Evolutionary conservation across 768 basidiomycete species (phyloP).

Genomic region (Mycena vulgaris): DNA sequence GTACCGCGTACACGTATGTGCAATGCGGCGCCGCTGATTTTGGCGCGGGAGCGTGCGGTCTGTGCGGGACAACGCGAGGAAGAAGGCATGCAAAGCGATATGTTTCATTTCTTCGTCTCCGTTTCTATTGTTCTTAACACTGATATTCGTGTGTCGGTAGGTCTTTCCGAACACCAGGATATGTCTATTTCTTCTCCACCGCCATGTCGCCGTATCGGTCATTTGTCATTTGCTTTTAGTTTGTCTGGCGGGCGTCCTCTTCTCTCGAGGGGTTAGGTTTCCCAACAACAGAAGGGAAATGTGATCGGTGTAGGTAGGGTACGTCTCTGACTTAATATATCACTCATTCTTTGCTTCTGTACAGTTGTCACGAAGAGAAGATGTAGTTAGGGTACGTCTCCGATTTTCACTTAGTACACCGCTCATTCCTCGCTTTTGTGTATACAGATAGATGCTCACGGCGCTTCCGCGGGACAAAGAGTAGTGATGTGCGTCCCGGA

Average conservation of each 20-base stretch:
- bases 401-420: background rate
- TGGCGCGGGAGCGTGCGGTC: background rate
- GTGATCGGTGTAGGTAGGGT: too few relatives aligned
- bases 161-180: background rate
- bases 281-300: background rate
- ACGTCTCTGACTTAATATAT: too few relatives aligned
- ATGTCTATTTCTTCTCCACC: constrained; percentile 5
- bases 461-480: background rate
- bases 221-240: constrained; percentile 4
- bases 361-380: too few relatives aligned
- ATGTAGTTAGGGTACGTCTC: background rate
- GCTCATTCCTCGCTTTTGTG: constrained; percentile 5
- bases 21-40: constrained; percentile 1
- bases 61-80: constrained; percentile 3
- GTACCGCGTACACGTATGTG: constrained; percentile 4
- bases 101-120: constrained; percentile 7
- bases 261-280: constrained; percentile 3
- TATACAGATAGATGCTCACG: background rate
- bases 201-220: constrained; percentile 1
- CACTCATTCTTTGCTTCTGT: too few relatives aligned
- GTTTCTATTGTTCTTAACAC: constrained; percentile 2
- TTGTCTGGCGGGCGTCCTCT: background rate
- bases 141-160: constrained; percentile 7
- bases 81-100: constrained; percentile 1
- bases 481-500: background rate